These are phyloP conservation scores for Cladobotryum mycophilum DNA, from an alignment of 2,329 filamentous ascomycete genomes.

Conservation along the genomic window DNA sequence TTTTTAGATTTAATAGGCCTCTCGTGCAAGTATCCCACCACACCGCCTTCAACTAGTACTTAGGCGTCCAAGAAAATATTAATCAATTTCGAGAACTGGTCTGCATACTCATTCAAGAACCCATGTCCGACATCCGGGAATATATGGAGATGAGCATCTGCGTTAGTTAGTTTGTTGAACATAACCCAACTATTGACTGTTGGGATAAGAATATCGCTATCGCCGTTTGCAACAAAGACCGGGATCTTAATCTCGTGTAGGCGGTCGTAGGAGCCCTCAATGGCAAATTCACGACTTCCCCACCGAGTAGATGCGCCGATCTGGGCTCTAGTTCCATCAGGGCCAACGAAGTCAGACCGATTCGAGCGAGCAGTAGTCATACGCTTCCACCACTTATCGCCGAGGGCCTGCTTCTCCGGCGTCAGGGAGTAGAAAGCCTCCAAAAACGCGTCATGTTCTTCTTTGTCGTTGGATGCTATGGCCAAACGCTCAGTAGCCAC, in stretches of 20 bases:
- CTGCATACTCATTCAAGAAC: constrained; percentile 4
- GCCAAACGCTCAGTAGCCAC: not conserved
- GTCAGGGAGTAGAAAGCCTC: constrained; percentile 4
- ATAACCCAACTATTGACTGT: constrained; percentile 7
- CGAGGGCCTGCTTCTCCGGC: not conserved
- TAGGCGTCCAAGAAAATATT: not conserved
- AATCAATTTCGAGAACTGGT: not conserved
- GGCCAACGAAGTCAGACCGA: not conserved
- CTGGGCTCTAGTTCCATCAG: too few species aligned
- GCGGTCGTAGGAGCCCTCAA: not conserved
- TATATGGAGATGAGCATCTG: constrained; percentile 3
- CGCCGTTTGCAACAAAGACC: constrained; percentile 2
- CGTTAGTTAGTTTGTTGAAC: constrained; percentile 2
- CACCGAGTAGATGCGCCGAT: not conserved
- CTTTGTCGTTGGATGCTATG: constrained; percentile 1
- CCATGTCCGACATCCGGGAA: constrained; percentile 5
- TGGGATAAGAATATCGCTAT: constrained; percentile 4
- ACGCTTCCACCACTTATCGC: constrained; percentile 1
- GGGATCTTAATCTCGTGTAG: constrained; percentile 1
- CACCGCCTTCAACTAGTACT: too few species aligned
- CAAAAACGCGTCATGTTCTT: constrained; percentile 1
- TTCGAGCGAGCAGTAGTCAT: constrained; percentile 1
- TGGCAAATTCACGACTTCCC: not conserved
- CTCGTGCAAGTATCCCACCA: too few species aligned
- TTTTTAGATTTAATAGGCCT: too few species aligned